Base-by-base conservation (phyloP, 2,329 filamentous ascomycete species). In the Lithohypha guttulata region DNA sequence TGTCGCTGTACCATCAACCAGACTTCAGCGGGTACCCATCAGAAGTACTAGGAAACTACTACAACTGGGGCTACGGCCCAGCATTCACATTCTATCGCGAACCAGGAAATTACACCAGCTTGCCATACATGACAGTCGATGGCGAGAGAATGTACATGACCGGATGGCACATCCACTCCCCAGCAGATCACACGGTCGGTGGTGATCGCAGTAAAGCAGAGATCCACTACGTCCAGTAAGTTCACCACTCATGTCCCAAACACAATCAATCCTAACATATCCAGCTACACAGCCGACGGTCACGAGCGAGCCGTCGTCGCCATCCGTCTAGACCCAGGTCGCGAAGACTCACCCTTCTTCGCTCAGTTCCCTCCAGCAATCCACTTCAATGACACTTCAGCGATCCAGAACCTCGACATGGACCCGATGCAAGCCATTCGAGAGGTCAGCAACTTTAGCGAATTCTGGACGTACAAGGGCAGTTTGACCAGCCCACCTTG, bases 401-500 rank as follows among this genome's bases (percentile, higher is more conserved):
- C 43, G 21, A 30, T 46, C 25, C 38, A 44, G 13, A 42, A 42
- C 14, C 40, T 49, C 3, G 23, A 38, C 11, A 41, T 49, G 33
- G 42, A 45, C 22, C 32, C 42, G 4, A 41, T 41, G 15, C 23
- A 34, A 2, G 44, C 39, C 13, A 43, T 51, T 23, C 42, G 47
- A 4, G 46, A 49, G 26, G 44, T 51, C n/a, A 43, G 40, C 20
- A 39, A 34, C 6, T 14, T 49, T 18, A 23, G 43, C n/a, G 44
- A 49, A 22, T 56, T 71, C 39, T 66, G 63, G 50, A 62, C 64
- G 42, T 79, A 79, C 61, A 55, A 57, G 9, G 75, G 75, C 15
- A 76, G 71, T 14, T 62, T 79, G 34, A 79, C 75, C 26, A 78
- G 74, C 0, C 75, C 76, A 14, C 75, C 75, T 3, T 79, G 75